A percentile compares a stretch with the other conserved stretches of the same genome.
phyloP scores from a whole-genome alignment of 1,284 basidiomycete species.

The Ustilago curta region DNA sequence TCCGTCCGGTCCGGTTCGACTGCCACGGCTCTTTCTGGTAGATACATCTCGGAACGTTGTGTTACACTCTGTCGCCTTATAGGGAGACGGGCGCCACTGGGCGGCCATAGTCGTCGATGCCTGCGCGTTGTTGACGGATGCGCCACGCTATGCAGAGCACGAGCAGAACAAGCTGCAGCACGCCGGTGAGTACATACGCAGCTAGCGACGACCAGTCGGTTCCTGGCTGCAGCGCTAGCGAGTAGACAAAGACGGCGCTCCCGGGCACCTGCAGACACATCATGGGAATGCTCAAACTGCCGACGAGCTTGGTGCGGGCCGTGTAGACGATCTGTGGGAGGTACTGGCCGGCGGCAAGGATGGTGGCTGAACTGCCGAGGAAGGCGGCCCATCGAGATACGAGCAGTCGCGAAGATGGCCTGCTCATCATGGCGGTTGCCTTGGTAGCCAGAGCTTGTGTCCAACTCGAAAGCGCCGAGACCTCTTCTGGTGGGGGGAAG shows the following conservation, averaged over 20 bases:
- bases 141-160: constrained; percentile 70
- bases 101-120: constrained; percentile 92
- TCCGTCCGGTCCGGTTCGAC: constrained; percentile 7
- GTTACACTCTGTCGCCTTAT: constrained; percentile 3
- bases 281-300: constrained; percentile 90
- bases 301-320: constrained; percentile 82
- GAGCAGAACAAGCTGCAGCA: constrained; percentile 85
- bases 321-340: constrained; percentile 87
- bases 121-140: constrained; percentile 75
- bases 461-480: constrained; percentile 28
- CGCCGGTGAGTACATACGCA: constrained; percentile 83
- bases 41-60: neutral
- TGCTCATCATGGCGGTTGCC: constrained; percentile 17
- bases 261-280: constrained; percentile 96
- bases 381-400: constrained; percentile 80
- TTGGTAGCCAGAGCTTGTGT: constrained; percentile 14
- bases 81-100: constrained; percentile 71
- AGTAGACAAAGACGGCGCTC: constrained; percentile 85
- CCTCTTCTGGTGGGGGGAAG: constrained; percentile 39
- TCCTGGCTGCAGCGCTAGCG: constrained; percentile 70
- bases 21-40: neutral
- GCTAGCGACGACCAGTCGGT: constrained; percentile 59
- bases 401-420: constrained; percentile 56
- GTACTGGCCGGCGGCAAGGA: constrained; percentile 85
- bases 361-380: constrained; percentile 83